Base-by-base conservation (phyloP, 371 early-diverging fungal species). In the Lichtheimia hyalospora region DNA sequence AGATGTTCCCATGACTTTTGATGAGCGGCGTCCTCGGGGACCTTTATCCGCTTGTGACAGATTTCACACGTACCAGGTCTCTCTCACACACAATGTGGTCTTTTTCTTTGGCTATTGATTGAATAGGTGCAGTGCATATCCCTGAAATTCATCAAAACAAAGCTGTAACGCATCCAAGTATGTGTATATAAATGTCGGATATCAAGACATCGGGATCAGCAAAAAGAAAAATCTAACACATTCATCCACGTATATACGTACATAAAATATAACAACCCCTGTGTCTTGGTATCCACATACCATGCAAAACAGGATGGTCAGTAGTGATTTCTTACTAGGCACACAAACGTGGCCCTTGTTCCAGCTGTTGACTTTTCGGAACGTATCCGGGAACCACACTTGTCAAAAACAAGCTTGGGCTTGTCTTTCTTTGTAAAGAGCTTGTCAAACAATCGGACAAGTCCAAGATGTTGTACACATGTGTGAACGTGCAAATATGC, bases 1-100 rank as follows among this genome's bases (percentile, higher is more conserved):
- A 23, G 56, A 18, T 46, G 46, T 44, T 55, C 56, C 56, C 56
- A 55, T 55, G 56, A 55, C 56, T 55, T 44, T 44, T 44, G 21
- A 46, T 46, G 18, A 55, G 39, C 56, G 56, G 56, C 56, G 41
- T 55, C 56, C 20, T 46, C 46, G 46, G 46, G 46, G 46, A 21
- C 25, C 14, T 4, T 24, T 25, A 25, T 34, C 41, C 41, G 39
- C 56, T 55, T 55, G 56, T 55, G 56, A 55, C 56, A 55, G 56
- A 55, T 55, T 55, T 55, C 56, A 55, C 56, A 55, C 56, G 56
- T 21, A 46, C 46, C 34, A 34, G 34, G 34, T 8, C 34, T 34
- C 34, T 34, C 34, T 8, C 34, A 34, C 34, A 34, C 34, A 34
- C 34, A 8, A 5, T 8, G 34, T 34, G 34, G 34, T 34, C 34